phyloP scores from a whole-genome alignment of 2,329 filamentous ascomycete genomes.

The Xylaria sp. region DNA sequence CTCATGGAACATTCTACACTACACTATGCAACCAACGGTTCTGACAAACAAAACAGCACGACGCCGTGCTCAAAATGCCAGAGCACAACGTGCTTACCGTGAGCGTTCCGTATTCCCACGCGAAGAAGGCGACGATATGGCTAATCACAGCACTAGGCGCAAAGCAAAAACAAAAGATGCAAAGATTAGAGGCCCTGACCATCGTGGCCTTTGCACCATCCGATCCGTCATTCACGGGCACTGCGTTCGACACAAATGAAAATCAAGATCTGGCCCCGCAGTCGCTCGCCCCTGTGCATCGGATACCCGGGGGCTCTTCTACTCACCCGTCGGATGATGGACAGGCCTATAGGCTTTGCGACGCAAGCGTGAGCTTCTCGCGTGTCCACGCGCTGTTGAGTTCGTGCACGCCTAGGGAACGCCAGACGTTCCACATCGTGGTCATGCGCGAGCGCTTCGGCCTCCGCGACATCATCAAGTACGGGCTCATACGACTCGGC shows the following conservation, averaged over 20 bases:
- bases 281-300: background rate
- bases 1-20: too few relatives aligned
- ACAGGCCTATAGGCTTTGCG: background rate
- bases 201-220: constrained; percentile 10
- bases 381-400: constrained; percentile 1
- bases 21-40: constrained; percentile 4
- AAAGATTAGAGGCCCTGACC: constrained; percentile 11
- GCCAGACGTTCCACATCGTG: constrained; percentile 7
- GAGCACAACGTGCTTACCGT: constrained; percentile 11
- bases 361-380: background rate
- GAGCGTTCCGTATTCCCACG: background rate
- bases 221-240: background rate
- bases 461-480: constrained; percentile 19
- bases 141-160: constrained; percentile 4
- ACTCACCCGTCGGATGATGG: background rate
- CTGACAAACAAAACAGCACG: background rate
- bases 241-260: background rate
- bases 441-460: constrained; percentile 14
- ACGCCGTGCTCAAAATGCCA: constrained; percentile 16
- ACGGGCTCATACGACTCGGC: constrained; percentile 18
- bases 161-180: constrained; percentile 16
- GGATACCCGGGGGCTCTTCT: too few relatives aligned
- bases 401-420: constrained; percentile 1
- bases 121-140: background rate
- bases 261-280: background rate